A percentile compares a stretch with the other conserved stretches of the same genome.
Evolutionary conservation across 805 yeast species (phyloP).

Genomic region (Jamesozyma spencerorum): DNA sequence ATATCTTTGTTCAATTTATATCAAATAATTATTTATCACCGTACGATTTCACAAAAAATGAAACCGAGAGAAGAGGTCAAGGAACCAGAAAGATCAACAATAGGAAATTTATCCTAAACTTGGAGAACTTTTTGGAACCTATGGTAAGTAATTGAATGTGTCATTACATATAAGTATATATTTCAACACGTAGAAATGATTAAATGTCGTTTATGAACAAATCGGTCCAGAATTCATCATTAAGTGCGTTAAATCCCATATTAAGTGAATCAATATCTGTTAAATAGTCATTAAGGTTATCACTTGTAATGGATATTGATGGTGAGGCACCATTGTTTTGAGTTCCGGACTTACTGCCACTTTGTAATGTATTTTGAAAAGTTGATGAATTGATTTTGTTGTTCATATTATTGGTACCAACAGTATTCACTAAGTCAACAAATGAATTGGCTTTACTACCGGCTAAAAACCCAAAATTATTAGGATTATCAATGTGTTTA

Average conservation of each 20-base stretch:
- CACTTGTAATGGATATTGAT: constrained; percentile 27
- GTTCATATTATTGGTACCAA: background rate
- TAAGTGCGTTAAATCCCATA: constrained; percentile 44
- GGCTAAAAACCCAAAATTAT: too few relatives aligned
- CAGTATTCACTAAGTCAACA: too few relatives aligned
- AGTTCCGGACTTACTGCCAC: background rate
- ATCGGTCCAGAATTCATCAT: constrained; percentile 69
- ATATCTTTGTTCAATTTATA: constrained; percentile 26
- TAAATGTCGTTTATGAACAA: constrained; percentile 17
- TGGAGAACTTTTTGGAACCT: constrained; percentile 27
- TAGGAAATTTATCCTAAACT: constrained; percentile 18
- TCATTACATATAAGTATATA: background rate
- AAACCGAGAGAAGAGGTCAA: constrained; percentile 26
- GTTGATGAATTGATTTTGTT: background rate
- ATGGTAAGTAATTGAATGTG: constrained; percentile 15
- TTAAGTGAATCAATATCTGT: constrained; percentile 35
- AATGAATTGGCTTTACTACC: too few relatives aligned
- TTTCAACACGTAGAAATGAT: background rate
- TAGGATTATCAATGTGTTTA: too few relatives aligned
- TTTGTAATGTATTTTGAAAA: background rate
- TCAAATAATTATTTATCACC: constrained; percentile 26
- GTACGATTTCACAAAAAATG: constrained; percentile 25
- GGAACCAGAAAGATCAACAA: constrained; percentile 27
- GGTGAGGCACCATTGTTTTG: constrained; percentile 27
- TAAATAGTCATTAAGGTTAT: constrained; percentile 22